A percentile compares a stretch with the other conserved stretches of the same genome.
Evolutionary conservation across 176 grass and related monocot genomes (phyloP).

Genomic region (maize (Zea mays)): Zm-B73-REFERENCE-NAM-5.0 NC_050097.1:210343501-210344000

Average conservation of each 20-base stretch:
- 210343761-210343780: constrained; percentile 18
- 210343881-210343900: not conserved
- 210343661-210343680: constrained; percentile 51
- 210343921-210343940: too few relatives aligned
- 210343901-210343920: too few relatives aligned
- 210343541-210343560: constrained; percentile 66
- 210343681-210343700: constrained; percentile 34
- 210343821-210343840: constrained; percentile 20
- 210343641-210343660: constrained; percentile 25
- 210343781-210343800: constrained; percentile 22
- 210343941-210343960: too few relatives aligned
- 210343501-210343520: constrained; percentile 16
- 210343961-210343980: too few relatives aligned
- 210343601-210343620: constrained; percentile 95
- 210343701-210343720: constrained; percentile 32
- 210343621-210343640: constrained; percentile 63
- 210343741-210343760: not conserved
- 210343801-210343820: constrained; percentile 23
- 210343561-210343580: constrained; percentile 96
- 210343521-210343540: constrained; percentile 29
- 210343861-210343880: not conserved
- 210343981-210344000: too few relatives aligned
- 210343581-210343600: constrained; percentile 82
- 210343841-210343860: not conserved
- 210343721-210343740: not conserved